Evolutionary conservation across 75 land plant species (phyloP), one percentile per base, ranked within the genome.

Genomic region (Chamaecyparis obtusa): DNA sequence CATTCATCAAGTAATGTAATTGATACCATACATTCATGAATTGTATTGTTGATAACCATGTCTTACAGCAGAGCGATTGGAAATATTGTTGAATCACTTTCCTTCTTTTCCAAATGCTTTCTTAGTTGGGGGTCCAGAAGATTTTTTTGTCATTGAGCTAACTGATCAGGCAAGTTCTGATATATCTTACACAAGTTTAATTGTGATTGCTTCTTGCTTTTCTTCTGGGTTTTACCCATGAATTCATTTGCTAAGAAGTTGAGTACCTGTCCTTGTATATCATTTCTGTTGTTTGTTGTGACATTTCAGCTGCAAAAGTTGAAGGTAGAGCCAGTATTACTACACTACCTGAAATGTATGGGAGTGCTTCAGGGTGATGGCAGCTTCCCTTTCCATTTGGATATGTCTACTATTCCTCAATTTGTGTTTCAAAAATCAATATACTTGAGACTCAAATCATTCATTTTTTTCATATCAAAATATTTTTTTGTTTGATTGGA

Each of bases 261-360:
- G n/a, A 4, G 15, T 27, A 9, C 36, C 80, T 36, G 84, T 75
- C 39, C n/a, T 69, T 39, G 37, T 9, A 69, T 85, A 16, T 85
- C 41, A 85, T 57, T 85, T 71, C 36, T 32, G 33, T 36, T 75
- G 24, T 80, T 75, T 86, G 30, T 33, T 86, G 9, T 49, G 54
- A 81, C 83, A 46, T 81, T 24, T 76, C 95, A 98, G 99, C 92
- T 98, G 83, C 99, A 94, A 87, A 98, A 94, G 88, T 90, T 98
- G 83, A 98, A 98, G 90, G 96, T 98, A 88, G 99, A 98, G 89
- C 99, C 99, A 72, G 99, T 95, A 24, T 90, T 98, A 51, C 84
- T 98, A 21, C 93, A 97, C 89, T 98, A 98, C 86, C 94, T 98
- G 21, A 88, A 91, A 30, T 91, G 93, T 55, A 86, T 96, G 77